Base-by-base conservation (phyloP, 1,284 basidiomycete species). In the Crucibulum cyathiforme region DNA sequence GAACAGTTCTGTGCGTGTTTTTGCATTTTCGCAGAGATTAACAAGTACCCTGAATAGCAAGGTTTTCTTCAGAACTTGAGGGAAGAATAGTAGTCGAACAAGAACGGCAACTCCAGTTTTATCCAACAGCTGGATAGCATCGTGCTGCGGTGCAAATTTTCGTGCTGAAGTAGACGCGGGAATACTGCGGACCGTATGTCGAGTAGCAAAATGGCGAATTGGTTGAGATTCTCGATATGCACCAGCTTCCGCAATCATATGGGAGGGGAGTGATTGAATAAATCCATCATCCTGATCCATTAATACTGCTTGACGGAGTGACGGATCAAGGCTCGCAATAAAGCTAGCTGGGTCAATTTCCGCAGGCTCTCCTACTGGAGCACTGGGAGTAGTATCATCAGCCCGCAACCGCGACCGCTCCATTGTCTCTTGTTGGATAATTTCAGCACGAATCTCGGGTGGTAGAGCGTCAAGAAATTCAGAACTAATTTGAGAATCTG, bases 391-490 rank as follows among this genome's bases (percentile, higher is more conserved):
- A 43, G 78, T 75, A 52, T 82, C 81, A 56, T 84, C 84, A 8
- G 73, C 81, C 34, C 85, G 71, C 24, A 88, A 84, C 45, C 93
- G 87, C 12, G 88, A 81, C 53, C 90, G 88, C 70, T 98, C 96
- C 57, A 93, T 77, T 1, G 90, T 88, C 77, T 98, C 96, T 75
- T 98, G 96, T 73, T 97, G 94, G 36, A 99, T 89, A 58, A 99
- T 96, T 74, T 99, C 98, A 1, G 94, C 95, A 10, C 98, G 92
- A 58, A 99, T 93, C 70, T 98, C 96, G 1, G 96, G 94, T 7
- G 98, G 98, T 5, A 99, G 82, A 1, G 98, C 98, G 66, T 98
- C 93, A 51, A 99, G 85, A 79, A 99, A 99, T 76, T 99, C 98
- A 3, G 90, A 76, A 71, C 93, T 97, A 75, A 99, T 97, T 68